Evolutionary conservation across 352 stramenopile species (phyloP), one percentile per base, ranked within the genome.

Genomic region (Globisporangium mamillatum): DNA sequence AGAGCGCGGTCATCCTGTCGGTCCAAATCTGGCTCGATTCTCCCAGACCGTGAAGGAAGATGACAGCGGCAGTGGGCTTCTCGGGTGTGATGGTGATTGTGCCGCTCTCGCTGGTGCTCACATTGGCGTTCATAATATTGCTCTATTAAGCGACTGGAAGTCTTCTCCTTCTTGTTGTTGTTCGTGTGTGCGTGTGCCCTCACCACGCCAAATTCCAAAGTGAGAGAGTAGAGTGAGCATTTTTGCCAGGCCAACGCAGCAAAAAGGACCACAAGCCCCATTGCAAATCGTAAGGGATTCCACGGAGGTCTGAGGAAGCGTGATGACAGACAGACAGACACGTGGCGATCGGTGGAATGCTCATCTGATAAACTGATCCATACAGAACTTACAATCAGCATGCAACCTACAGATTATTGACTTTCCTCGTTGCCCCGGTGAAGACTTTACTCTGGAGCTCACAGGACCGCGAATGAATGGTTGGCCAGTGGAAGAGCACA

Each of bases 21-120:
- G 78, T 78, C 83, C 88, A 97, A 41, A 89, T 88, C 64, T 98
- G 87, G 4, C 91, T 86, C 6, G 91, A 95, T 75, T 98, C 96
- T 4, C 96, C 96, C 2, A 98, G 75, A 4, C 96, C 96, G 61
- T 99, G 95, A 52, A 90, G 67, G 54, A 95, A 94, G 20, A 95
- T 66, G 12, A 97, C 76, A 72, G 59, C 46, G 5, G 71, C 74
- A 5, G 74, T 71, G 25, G 71, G 74, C 44, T 70, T 65, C 48
- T 66, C 38, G 4, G 74, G 74, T 20, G 65, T 61, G 63, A 80
- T 71, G 20, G 72, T 67, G 74, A 80, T 78, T 12, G 74, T 80
- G 32, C 69, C 72, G 9, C 75, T 63, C 32, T 53, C 44, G 55
- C 66, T 62, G 53, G 72, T 67, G 36, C 48, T 72, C 32, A 69